These are phyloP conservation scores for Aspergillus asperescens DNA, from an alignment of 495 filamentous ascomycete species.

Conservation along the genomic window DNA sequence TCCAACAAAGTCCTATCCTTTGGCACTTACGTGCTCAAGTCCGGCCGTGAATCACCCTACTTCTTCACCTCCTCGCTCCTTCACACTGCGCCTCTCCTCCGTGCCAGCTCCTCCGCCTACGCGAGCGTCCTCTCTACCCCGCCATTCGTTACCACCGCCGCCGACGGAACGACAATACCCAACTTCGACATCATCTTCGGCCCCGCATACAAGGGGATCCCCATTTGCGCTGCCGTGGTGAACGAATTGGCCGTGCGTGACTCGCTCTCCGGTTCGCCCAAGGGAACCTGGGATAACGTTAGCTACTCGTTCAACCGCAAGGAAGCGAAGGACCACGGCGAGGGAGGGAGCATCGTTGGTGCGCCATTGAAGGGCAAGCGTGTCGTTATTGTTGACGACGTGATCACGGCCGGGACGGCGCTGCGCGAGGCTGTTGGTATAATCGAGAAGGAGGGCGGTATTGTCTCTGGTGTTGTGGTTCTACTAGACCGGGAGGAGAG, in stretches of 20 bases:
- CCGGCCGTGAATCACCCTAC: constrained; percentile 89
- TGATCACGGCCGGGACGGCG: constrained; percentile 90
- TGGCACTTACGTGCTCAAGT: constrained; percentile 86
- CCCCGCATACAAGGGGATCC: constrained; percentile 95
- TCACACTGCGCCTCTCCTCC: constrained; percentile 67
- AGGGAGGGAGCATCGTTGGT: constrained; percentile 88
- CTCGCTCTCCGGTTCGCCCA: constrained; percentile 26
- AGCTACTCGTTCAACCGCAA: constrained; percentile 92
- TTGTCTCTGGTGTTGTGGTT: constrained; percentile 77
- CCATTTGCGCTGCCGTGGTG: constrained; percentile 67
- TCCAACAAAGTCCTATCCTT: constrained; percentile 74
- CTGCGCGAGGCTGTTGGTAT: constrained; percentile 85
- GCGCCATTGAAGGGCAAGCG: constrained; percentile 75
- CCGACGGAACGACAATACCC: constrained; percentile 20
- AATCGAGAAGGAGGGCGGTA: constrained; percentile 74
- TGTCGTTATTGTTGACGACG: constrained; percentile 89
- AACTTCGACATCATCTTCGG: constrained; percentile 50
- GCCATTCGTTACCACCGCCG: constrained; percentile 36
- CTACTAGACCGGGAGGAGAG: constrained; percentile 86
- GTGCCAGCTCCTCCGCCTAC: constrained; percentile 70
- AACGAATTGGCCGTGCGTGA: constrained; percentile 64
- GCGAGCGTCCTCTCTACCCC: constrained; percentile 60
- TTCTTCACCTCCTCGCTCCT: constrained; percentile 95
- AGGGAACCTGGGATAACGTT: constrained; percentile 42
- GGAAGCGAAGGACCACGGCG: constrained; percentile 89